Evolutionary conservation across 257 asterid genomes (phyloP), one percentile per base, ranked within the genome.

Genomic region (Ocimum tenuiflorum): DNA sequence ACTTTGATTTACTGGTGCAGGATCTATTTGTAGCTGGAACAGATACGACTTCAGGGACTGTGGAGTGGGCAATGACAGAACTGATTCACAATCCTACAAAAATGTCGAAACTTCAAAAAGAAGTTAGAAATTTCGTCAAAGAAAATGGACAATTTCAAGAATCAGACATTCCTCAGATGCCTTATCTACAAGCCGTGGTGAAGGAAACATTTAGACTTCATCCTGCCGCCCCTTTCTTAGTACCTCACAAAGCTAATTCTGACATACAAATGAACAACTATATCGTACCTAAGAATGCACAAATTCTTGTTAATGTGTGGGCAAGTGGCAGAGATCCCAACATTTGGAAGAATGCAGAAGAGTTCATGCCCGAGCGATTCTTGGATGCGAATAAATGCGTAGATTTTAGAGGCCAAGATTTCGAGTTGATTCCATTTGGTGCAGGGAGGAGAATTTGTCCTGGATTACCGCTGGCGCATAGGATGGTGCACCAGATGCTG

Each of bases 51-150:
- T 31, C 46, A 4, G 46, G 45, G 8, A 56, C 63, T 6, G 46
- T 56, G 4, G 63, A 56, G 17, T 56, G 46, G 63, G 63, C 63
- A 8, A 31, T 56, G 63, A 3, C 63, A 15, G 46, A 33, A 56
- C 8, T 56, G 3, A n/a, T 54, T 1, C 61, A 7, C 7, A 29
- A 8, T 8, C 61, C 61, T 29, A 0, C 20, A n/a, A 56, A 56
- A 33, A 33, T 56, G 46, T 1, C 24, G 0, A 56, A 0, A 8
- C 46, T 56, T 1, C 31, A 15, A 15, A 31, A 7, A 0, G 63
- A 56, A 56, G 12, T 56, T 1, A 31, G 3, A 8, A 33, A 4
- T 17, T 33, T 7, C 14, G 17, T 33, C 9, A 0, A 33, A 31
- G 29, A 33, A 33, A 33, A 56, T 3, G 63, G 63, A 10, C 0